phyloP scores from a whole-genome alignment of 1,139 yeast genomes.

The Diutina ranongensis region DNA sequence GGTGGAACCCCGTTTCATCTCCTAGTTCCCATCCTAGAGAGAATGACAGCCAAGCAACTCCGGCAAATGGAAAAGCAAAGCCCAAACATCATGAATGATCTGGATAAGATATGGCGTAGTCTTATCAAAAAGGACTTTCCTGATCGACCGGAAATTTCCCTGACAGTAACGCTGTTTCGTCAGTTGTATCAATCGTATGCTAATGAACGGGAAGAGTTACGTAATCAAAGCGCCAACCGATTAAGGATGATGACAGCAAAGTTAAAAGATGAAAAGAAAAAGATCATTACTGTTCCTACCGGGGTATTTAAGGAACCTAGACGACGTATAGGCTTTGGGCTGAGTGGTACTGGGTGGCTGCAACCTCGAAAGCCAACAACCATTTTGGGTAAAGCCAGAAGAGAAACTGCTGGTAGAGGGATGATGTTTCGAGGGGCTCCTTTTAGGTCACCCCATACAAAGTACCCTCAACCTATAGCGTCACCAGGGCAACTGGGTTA shows the following conservation, averaged over 20 bases:
- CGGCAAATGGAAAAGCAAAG: neutral
- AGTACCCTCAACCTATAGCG: neutral
- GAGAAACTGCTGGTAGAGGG: neutral
- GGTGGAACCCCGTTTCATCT: neutral
- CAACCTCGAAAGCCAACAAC: neutral
- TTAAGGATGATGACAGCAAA: neutral
- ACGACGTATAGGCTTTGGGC: neutral
- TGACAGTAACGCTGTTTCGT: neutral
- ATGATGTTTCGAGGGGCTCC: neutral
- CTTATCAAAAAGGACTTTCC: constrained; percentile 4
- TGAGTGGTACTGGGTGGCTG: neutral
- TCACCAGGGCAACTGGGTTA: neutral
- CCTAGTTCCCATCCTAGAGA: neutral
- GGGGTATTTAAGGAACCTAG: neutral
- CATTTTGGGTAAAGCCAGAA: neutral
- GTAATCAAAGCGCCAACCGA: neutral
- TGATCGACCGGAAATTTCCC: neutral
- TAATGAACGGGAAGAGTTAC: neutral
- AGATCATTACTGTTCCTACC: neutral
- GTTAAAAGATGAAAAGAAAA: neutral
- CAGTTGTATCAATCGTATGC: neutral
- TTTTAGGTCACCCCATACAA: neutral
- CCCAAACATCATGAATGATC: neutral
- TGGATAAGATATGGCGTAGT: constrained; percentile 1
- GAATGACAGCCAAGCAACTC: constrained; percentile 3